phyloP scores from a whole-genome alignment of 306 rosid species.

The Ochetophila trinervis region DNA sequence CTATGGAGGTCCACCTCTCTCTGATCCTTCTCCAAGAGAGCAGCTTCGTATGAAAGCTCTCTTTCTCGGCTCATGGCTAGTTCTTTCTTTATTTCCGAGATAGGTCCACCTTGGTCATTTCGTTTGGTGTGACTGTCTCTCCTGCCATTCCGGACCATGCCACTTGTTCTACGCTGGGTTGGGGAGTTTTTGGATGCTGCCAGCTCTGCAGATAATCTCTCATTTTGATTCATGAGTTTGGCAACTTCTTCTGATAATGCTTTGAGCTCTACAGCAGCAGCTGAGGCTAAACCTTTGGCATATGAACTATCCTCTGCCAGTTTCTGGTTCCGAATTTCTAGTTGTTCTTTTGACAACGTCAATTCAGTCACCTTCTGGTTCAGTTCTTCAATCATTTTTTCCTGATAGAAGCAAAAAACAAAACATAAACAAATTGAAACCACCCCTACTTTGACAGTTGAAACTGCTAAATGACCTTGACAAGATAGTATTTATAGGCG shows the following conservation, averaged over 20 bases:
- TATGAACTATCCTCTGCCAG: constrained; percentile 92
- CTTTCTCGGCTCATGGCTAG: constrained; percentile 75
- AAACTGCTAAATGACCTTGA: constrained; percentile 12
- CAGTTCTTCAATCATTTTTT: constrained; percentile 65
- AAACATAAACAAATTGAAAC: constrained; percentile 12
- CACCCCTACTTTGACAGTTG: constrained; percentile 2
- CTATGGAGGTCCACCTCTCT: constrained; percentile 74
- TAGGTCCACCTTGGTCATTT: constrained; percentile 58
- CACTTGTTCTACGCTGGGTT: constrained; percentile 52
- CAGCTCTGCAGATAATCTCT: constrained; percentile 67
- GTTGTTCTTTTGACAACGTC: constrained; percentile 68
- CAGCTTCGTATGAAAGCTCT: constrained; percentile 73
- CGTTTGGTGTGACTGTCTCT: constrained; percentile 56
- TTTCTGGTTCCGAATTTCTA: constrained; percentile 74
- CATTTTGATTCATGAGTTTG: constrained; percentile 89
- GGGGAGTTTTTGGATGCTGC: constrained; percentile 71
- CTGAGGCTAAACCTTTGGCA: constrained; percentile 97
- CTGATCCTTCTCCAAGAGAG: constrained; percentile 67
- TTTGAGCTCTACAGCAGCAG: constrained; percentile 99
- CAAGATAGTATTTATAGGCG: constrained; percentile 1
- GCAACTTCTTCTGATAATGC: constrained; percentile 96
- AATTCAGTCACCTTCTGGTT: constrained; percentile 55
- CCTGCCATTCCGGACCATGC: constrained; percentile 64
- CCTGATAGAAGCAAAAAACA: constrained; percentile 37
- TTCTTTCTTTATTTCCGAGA: constrained; percentile 70